These are phyloP conservation scores for Jatropha curcas DNA, from an alignment of 345 rosid species.

Conservation along the genomic window DNA sequence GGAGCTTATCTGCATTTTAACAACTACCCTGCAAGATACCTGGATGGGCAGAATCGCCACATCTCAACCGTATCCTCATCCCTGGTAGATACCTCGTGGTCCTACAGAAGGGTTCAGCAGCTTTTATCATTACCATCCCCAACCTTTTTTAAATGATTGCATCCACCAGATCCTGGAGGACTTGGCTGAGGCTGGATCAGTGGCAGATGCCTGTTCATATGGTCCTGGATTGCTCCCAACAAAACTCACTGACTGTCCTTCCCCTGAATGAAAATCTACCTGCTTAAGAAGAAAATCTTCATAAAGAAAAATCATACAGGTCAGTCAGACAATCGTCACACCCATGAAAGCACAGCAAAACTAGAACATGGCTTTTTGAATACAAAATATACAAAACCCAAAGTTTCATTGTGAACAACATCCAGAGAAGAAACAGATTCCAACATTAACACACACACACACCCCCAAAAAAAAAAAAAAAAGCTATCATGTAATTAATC, in stretches of 20 bases:
- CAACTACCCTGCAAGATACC: constrained; percentile 49
- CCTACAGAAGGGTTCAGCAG: constrained; percentile 73
- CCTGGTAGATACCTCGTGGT: constrained; percentile 90
- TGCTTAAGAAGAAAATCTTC: constrained; percentile 27
- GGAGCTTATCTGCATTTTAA: neutral
- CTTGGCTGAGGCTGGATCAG: constrained; percentile 61
- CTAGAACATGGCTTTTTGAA: neutral
- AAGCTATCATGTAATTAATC: no score
- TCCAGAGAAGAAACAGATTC: no score
- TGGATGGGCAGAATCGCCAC: constrained; percentile 92
- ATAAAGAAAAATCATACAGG: neutral
- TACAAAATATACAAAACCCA: neutral
- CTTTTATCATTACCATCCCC: constrained; percentile 71
- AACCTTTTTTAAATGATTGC: constrained; percentile 64
- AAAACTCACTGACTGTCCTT: constrained; percentile 90
- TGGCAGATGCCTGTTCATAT: constrained; percentile 62
- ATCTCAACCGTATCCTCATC: constrained; percentile 98
- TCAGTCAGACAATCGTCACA: no score
- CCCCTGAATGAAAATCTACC: constrained; percentile 55
- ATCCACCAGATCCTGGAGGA: constrained; percentile 73
- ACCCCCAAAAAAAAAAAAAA: no score
- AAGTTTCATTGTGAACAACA: neutral
- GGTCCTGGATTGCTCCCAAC: constrained; percentile 99
- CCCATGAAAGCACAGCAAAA: no score
- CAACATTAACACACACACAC: no score